Base-by-base conservation (phyloP, 2,329 filamentous ascomycete genomes). In the Cadophora luteo-olivacea region DNA sequence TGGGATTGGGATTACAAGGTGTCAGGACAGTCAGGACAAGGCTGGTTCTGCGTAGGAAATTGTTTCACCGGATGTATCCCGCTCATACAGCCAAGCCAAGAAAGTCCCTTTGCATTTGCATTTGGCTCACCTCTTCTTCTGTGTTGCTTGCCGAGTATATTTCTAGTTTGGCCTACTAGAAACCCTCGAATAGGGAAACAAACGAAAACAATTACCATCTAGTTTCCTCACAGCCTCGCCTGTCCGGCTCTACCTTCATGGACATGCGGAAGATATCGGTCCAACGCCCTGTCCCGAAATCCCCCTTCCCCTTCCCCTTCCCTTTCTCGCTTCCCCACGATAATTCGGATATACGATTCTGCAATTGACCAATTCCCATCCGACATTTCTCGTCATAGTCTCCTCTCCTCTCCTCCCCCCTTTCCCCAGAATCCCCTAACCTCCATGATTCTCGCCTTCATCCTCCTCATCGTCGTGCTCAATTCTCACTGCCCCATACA, bases 1-100 rank as follows among this genome's bases (percentile, higher is more conserved):
- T 5, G 29, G 29, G 29, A 57, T 32, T 5, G 29, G 29, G 29
- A 57, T 32, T 36, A 68, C 68, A 69, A 36, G 62, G 57, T 60
- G 57, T 60, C 36, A 38, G 12, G 29, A 11, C 36, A 9, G 36
- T 38, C 36, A 45, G 33, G 14, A 29, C 36, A 60, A 60, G 57
- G n/a, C 57, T 41, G 33, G 57, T 60, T 60, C 33, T 41, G 36
- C 25, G 33, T 45, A 60, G 11, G 2, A 22, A 16, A 29, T 24
- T 25, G 57, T 41, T 38, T 25, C 33, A 60, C 22, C n/a, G 57
- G 33, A 45, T 60, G 33, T 14, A 19, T 29, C 33, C 57, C 38
- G 57, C 57, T 41, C 33, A 25, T 24, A 60, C 57, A 55, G 52
- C 52, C 52, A 55, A 55, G 52, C 52, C n/a, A 16, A 19, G 14